Conservation (phyloP, 2,329 filamentous ascomycete genomes). For the Neofusicoccum kwambonambiense region DNA sequence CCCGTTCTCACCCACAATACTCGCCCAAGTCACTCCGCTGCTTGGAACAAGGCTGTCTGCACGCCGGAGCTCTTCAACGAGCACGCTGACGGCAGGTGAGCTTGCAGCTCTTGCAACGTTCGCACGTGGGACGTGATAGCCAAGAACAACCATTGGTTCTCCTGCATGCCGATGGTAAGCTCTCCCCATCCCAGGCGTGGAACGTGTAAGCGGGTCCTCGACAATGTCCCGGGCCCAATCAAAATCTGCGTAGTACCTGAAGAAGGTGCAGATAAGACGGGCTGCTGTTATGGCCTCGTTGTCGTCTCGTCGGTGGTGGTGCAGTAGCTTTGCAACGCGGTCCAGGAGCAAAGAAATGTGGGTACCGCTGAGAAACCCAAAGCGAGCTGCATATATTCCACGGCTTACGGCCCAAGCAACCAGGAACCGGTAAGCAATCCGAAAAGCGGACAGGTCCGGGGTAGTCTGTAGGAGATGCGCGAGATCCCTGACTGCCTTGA, state of each 20-base stretch:
- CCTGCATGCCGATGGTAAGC: slow-evolving; percentile 55
- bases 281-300: slow-evolving; percentile 41
- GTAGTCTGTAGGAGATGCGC: slow-evolving; percentile 60
- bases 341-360: slow-evolving; percentile 64
- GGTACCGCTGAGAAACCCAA: slow-evolving; percentile 65
- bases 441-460: slow-evolving; percentile 59
- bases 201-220: slow-evolving; percentile 59
- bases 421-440: slow-evolving; percentile 58
- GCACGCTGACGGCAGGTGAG: slow-evolving; percentile 50
- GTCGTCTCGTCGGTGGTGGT: slow-evolving; percentile 28
- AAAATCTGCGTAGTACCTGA: slow-evolving; percentile 61
- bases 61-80: slow-evolving; percentile 53
- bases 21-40: slow-evolving; percentile 40
- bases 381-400: slow-evolving; percentile 64
- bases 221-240: slow-evolving; percentile 57
- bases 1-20: slow-evolving; percentile 35
- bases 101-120: slow-evolving; percentile 61
- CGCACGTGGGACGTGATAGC: slow-evolving; percentile 60
- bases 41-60: slow-evolving; percentile 45
- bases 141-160: slow-evolving; percentile 63
- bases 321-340: slow-evolving; percentile 58
- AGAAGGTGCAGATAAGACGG: slow-evolving; percentile 60
- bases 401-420: slow-evolving; percentile 61
- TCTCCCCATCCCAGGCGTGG: slow-evolving; percentile 27
- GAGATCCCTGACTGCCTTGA: slow-evolving; percentile 64